Base-by-base conservation (phyloP, 805 yeast genomes). In the Isabelozyma heimii region DNA sequence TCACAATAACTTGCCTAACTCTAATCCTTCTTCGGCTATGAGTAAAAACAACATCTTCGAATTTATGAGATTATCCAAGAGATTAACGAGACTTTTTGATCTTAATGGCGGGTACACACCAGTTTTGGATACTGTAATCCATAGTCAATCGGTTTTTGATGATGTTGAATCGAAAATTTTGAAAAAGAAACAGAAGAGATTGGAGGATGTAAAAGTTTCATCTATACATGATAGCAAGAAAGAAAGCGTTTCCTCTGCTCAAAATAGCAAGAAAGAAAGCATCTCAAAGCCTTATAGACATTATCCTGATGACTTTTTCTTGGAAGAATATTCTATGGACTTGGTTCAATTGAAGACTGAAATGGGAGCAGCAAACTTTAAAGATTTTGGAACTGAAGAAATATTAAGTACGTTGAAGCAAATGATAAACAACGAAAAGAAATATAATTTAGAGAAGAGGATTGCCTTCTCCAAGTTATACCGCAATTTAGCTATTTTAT, bases 51-150 rank as follows among this genome's bases (percentile, higher is more conserved):
- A 58, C n/a, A 43, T 54, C 3, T 44, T 44, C 24, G 43, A 46
- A 35, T 57, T 56, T 43, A 51, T 55, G 13, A 57, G 54, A 24
- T 50, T 63, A 42, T 42, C 53, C 28, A 52, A 51, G 9, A 46
- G 55, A 15, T 52, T 63, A 45, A 43, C 48, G 2, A 30, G 54
- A 57, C 72, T 48, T 68, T 83, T 33, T 61, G 62, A 66, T 14
- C 55, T 80, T 37, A 84, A 85, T 55, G 85, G 86, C 14, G 85
- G 84, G 1, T 78, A 82, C 54, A 70, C 84, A 2, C 79, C 78
- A 46, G 73, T 81, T 10, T 73, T 85, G 57, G 90, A 85, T 57
- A 69, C 84, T 1, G 58, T 84, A 40, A 57, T 81, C 15, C 76
- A 79, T 45, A 80, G 79, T 51, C 80, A 79, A 47, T 59, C 63